Conservation (phyloP, 768 basidiomycete genomes). For the Antrodiella citrinella region DNA sequence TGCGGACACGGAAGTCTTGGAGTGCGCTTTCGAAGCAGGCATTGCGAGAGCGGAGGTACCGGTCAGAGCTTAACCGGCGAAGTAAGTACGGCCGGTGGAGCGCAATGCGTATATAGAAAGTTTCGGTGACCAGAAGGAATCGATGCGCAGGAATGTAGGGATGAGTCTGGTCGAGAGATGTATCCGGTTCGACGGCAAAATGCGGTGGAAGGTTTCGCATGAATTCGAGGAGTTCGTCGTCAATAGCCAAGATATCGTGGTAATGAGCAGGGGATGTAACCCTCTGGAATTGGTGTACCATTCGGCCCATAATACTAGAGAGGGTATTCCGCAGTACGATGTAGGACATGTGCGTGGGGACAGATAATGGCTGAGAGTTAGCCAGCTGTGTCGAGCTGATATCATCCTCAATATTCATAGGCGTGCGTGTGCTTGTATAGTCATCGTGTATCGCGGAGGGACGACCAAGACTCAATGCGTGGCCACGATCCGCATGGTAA, state of each 20-base stretch:
- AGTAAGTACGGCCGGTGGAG: slow-evolving; percentile 86
- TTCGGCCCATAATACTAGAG: slow-evolving; percentile 78
- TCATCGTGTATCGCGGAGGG: slow-evolving; percentile 86
- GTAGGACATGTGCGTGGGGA: slow-evolving; percentile 81
- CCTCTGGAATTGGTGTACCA: slow-evolving; percentile 91
- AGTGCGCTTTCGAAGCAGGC: slow-evolving; percentile 92
- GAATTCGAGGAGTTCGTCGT: slow-evolving; percentile 77
- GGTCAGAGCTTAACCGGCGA: slow-evolving; percentile 68
- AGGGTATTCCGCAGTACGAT: slow-evolving; percentile 80
- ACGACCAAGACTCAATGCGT: slow-evolving; percentile 84
- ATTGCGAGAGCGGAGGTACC: slow-evolving; percentile 69
- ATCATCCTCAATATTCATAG: slow-evolving; percentile 66
- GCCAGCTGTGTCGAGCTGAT: slow-evolving; percentile 34
- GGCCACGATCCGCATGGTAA: slow-evolving; percentile 91
- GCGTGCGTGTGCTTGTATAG: slow-evolving; percentile 76
- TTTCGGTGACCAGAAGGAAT: slow-evolving; percentile 84
- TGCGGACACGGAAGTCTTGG: slow-evolving; percentile 76
- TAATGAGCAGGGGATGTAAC: slow-evolving; percentile 73
- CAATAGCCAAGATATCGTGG: slow-evolving; percentile 71
- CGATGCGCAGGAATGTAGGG: slow-evolving; percentile 74
- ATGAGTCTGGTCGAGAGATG: slow-evolving; percentile 57
- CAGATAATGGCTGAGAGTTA: slow-evolving; percentile 50
- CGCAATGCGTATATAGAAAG: slow-evolving; percentile 78
- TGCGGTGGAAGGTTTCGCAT: slow-evolving; percentile 72
- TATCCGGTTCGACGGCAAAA: slow-evolving; percentile 70